Evolutionary conservation across 805 yeast genomes (phyloP).

Genomic region (Jamesozyma piceae): DNA sequence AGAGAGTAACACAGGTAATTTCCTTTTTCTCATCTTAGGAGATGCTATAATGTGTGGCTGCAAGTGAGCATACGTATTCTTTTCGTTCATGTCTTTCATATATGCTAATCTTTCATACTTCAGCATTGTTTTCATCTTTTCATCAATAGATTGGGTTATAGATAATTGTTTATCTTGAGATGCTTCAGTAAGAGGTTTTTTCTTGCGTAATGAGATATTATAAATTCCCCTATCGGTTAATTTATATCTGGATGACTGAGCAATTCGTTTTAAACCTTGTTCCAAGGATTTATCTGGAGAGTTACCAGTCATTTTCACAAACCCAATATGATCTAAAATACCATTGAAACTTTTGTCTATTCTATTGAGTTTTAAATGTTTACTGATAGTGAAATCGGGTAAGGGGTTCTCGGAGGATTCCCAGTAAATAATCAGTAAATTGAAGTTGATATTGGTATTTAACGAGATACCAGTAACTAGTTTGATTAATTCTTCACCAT

Average conservation of each 20-base stretch:
- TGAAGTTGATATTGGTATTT: slow-evolving; percentile 29
- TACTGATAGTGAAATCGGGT: slow-evolving; percentile 9
- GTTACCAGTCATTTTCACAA: slow-evolving; percentile 23
- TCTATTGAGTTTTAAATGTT: slow-evolving; percentile 19
- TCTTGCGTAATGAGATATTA: slow-evolving; percentile 13
- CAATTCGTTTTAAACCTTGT: slow-evolving; percentile 20
- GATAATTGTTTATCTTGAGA: slow-evolving; percentile 5
- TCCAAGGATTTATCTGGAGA: slow-evolving; percentile 26
- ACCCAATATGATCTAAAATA: slow-evolving; percentile 21
- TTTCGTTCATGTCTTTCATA: slow-evolving; percentile 10
- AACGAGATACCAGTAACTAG: slow-evolving; percentile 29
- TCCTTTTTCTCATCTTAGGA: slow-evolving; percentile 21
- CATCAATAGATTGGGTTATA: slow-evolving; percentile 18
- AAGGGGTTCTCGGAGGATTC: slow-evolving; percentile 29
- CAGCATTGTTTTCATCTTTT: slow-evolving; percentile 21
- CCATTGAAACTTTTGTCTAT: slow-evolving; percentile 27
- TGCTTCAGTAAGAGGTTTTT: slow-evolving; percentile 13
- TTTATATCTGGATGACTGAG: slow-evolving; percentile 19
- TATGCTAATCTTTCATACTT: slow-evolving; percentile 17
- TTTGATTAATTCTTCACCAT: slow-evolving; percentile 29
- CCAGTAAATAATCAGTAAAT: slow-evolving; percentile 33
- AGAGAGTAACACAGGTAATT: slow-evolving; percentile 27
- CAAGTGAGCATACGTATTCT: slow-evolving; percentile 24
- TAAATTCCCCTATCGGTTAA: slow-evolving; percentile 31
- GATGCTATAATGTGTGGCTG: slow-evolving; percentile 25